Evolutionary conservation across 169 alveolate genomes (phyloP), one percentile per base, ranked within the genome.

Genomic region (Perkinsus olseni): DNA sequence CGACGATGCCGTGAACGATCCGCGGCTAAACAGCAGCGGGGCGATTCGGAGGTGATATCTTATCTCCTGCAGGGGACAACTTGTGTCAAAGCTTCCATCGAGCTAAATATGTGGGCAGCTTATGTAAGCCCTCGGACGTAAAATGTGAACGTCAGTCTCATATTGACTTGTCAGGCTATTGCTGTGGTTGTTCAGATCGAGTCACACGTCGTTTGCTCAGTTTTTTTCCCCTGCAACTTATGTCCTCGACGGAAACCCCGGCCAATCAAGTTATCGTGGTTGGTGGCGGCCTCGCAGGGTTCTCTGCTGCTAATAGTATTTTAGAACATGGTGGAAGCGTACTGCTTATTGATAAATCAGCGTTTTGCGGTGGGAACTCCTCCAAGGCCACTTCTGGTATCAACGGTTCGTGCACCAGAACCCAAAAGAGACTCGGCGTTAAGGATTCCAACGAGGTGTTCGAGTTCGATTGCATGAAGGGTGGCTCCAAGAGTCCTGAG

Each of bases 401-500:
- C 94, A 93, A 93, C 91, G 94, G 94, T 6, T 50, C 95, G 93
- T 91, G 92, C 38, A 74, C 96, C 11, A 93, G 93, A 91, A 39
- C 95, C 6, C 96, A 96, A 92, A 93, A 92, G 74, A 95, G 92
- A 28, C 45, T 93, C 92, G 95, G 94, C 92, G 93, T 95, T 74
- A 91, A 90, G 28, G 97, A 96, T 93, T 92, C 92, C 74, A 94
- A 91, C 62, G 91, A 92, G 6, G 40, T 92, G 48, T 96, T 95
- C 94, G 93, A 93, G 92, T 91, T 92, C 92, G 96, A 96, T 94
- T 92, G 93, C 93, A 38, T 94, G 92, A 95, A 93, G 92, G 94
- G 96, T 93, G 95, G 95, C 28, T 93, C 95, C 50, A 94, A 94
- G 92, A 94, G 92, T 92, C 95, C 95, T 3, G 95, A 94, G 92